Percentiles rank a stretch among this genome's conserved stretches.
phyloP scores from a whole-genome alignment of 1,284 basidiomycete genomes.

The Ustilago lituana region DNA sequence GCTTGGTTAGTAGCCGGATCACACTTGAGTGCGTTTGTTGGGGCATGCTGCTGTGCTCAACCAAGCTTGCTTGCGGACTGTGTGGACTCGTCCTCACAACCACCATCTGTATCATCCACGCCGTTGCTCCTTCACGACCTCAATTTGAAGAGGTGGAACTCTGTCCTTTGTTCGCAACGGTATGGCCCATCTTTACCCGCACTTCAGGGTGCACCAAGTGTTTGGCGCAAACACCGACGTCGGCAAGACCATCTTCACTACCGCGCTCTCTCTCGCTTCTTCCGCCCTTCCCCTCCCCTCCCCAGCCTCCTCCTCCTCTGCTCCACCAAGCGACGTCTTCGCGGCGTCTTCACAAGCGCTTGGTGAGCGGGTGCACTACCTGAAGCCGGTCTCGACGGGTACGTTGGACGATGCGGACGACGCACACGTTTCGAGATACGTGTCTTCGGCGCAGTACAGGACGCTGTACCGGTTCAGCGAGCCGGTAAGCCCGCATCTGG shows the following conservation, averaged over 20 bases:
- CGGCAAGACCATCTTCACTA: slow-evolving; percentile 67
- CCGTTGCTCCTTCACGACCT: too few species aligned
- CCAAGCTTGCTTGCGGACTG: too few species aligned
- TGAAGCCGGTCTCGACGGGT: slow-evolving; percentile 66
- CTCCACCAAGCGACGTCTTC: slow-evolving; percentile 21
- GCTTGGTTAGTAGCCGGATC: too few species aligned
- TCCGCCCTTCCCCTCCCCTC: slow-evolving; percentile 39
- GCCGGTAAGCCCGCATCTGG: slow-evolving; percentile 92
- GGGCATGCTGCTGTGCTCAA: too few species aligned
- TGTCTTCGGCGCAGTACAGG: slow-evolving; percentile 69
- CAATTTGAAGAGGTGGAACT: too few species aligned
- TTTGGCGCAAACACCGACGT: slow-evolving; percentile 67
- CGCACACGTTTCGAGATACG: slow-evolving; percentile 49
- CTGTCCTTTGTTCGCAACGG: too few species aligned
- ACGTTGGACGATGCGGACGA: slow-evolving; percentile 54
- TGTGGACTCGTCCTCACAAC: too few species aligned
- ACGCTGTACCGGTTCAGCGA: slow-evolving; percentile 87
- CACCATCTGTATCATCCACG: too few species aligned
- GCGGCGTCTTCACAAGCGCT: slow-evolving; percentile 15
- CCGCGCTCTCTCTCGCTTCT: slow-evolving; percentile 61
- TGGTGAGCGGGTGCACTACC: slow-evolving; percentile 58
- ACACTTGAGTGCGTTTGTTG: too few species aligned
- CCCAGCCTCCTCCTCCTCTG: neutral
- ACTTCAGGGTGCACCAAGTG: slow-evolving; percentile 58
- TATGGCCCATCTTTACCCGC: slow-evolving; percentile 53